Evolutionary conservation across 106 monocot genomes (phyloP), one percentile per base, ranked within the genome.

Genomic region (Cymbidium sinense): DNA sequence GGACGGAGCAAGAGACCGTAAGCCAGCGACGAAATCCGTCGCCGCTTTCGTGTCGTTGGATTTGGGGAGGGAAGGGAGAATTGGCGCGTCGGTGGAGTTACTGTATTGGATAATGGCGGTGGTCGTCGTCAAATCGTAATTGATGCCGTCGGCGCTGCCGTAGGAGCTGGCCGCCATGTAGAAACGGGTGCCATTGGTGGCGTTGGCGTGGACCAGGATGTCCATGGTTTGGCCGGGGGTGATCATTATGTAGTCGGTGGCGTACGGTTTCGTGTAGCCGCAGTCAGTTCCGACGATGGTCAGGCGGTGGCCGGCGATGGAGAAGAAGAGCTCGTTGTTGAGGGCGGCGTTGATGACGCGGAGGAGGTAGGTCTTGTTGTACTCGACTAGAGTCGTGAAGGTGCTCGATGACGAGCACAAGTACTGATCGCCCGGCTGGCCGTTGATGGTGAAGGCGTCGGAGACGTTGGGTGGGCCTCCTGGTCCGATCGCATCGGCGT

Each of bases 41-140:
- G 96, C 93, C 5, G 91, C 82, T 7, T 75, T 30, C 10, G 88
- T 91, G 75, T 93, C 91, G 61, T 83, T 80, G 76, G 75, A 83
- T 7, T 36, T 70, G 1, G 96, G 96, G 76, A 96, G 79, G n/a
- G 43, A 8, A 0, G 96, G 93, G 0, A 39, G 37, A 3, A 39
- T 0, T 39, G 37, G 37, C 37, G 0, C 7, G 37, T 39, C 37
- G 3, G 37, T 39, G 0, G 37, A 4, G 37, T 39, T 39, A 7
- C 0, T 7, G 78, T 83, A 83, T 17, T 83, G 73, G 9, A 83
- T 73, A 39, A 83, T 69, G 33, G 83, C 78, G 1, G 78, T 64
- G 4, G 83, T 73, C 10, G 77, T 83, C 17, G 50, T 83, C 62
- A 73, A 65, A 72, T 83, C 78, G 3, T 78, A 55, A n/a, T n/a